Conservation (phyloP, 2,329 filamentous ascomycete genomes). For the Fusarium praegraminearum region DNA sequence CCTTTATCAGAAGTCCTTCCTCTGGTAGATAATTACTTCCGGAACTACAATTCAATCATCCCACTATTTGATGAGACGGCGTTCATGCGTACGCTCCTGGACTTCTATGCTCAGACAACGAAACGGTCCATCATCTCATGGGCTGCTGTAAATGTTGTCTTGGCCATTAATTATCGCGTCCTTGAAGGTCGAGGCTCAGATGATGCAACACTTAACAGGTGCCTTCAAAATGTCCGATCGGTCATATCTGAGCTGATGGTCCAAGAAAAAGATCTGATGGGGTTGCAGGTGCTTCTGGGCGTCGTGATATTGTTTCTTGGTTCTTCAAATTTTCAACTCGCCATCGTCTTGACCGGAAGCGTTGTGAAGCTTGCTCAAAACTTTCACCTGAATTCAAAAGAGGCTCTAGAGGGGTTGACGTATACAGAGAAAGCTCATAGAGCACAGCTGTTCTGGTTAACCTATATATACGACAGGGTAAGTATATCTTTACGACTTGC, state of each 20-base stretch:
- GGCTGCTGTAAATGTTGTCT: conserved; percentile 53
- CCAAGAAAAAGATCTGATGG: conserved; percentile 48
- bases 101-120: conserved; percentile 48
- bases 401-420: not conserved
- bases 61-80: conserved; percentile 52
- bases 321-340: conserved; percentile 49
- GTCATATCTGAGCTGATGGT: conserved; percentile 51
- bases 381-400: conserved; percentile 49
- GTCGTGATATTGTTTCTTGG: conserved; percentile 52
- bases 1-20: conserved; percentile 37
- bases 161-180: conserved; percentile 50
- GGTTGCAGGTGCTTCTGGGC: conserved; percentile 52
- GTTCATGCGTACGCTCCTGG: conserved; percentile 52
- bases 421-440: conserved; percentile 41
- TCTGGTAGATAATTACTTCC: conserved; percentile 39
- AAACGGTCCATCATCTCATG: conserved; percentile 42
- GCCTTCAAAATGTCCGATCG: conserved; percentile 50
- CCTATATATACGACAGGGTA: conserved; percentile 52
- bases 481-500: not conserved
- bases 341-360: conserved; percentile 50
- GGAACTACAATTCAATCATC: conserved; percentile 38
- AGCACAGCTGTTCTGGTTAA: conserved; percentile 53
- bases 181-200: conserved; percentile 38
- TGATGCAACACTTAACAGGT: conserved; percentile 40
- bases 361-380: conserved; percentile 52